These are phyloP conservation scores for Phragmites australis DNA, from an alignment of 176 grass and related monocot genomes.

Conservation along the genomic window DNA sequence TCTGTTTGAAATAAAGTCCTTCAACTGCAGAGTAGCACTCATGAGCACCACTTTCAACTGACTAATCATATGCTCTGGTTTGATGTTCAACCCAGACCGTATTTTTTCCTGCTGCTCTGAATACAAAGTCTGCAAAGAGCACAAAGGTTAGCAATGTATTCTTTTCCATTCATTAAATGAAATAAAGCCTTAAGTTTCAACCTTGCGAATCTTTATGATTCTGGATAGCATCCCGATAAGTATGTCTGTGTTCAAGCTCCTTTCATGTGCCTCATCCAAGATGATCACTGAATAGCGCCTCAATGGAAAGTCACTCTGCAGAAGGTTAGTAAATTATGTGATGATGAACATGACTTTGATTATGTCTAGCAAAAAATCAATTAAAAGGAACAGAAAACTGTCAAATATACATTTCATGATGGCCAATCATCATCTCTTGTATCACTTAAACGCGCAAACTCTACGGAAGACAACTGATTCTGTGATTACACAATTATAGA, in stretches of 20 bases:
- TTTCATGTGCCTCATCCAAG: constrained; percentile 98
- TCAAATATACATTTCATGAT: constrained; percentile 14
- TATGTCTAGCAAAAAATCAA: constrained; percentile 13
- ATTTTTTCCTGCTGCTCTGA: constrained; percentile 68
- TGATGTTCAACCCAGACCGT: constrained; percentile 49
- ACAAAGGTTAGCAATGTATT: constrained; percentile 37
- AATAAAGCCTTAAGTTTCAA: constrained; percentile 44
- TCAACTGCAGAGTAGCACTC: constrained; percentile 94
- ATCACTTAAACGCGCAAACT: background rate
- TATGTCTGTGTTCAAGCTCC: constrained; percentile 99
- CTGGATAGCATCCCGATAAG: constrained; percentile 97
- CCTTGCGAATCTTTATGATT: constrained; percentile 84
- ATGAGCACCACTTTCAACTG: constrained; percentile 88
- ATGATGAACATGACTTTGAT: constrained; percentile 25
- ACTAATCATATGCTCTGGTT: constrained; percentile 60
- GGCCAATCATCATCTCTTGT: background rate
- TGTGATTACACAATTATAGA: background rate
- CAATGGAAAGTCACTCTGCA: constrained; percentile 82
- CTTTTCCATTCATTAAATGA: constrained; percentile 31
- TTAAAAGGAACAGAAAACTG: background rate
- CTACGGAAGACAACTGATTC: constrained; percentile 18
- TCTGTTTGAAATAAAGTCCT: constrained; percentile 85
- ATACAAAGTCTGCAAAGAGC: constrained; percentile 52
- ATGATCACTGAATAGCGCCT: constrained; percentile 86
- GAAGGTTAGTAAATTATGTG: constrained; percentile 28